Evolutionary conservation across 2,329 filamentous ascomycete genomes (phyloP).

Genomic region (Dissoconium aciculare): DNA sequence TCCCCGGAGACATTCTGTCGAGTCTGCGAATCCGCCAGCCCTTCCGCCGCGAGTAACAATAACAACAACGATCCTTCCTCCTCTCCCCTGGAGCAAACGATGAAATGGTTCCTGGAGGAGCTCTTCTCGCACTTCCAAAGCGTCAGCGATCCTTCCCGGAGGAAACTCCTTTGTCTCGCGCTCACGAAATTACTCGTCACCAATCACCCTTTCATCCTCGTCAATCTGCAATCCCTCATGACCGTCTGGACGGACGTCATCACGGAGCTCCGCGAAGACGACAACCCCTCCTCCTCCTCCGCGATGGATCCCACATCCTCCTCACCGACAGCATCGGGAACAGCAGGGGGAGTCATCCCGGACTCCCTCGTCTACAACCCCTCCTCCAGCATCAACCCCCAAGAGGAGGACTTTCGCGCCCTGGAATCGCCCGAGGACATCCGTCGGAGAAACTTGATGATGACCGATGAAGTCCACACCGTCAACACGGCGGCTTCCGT

Average conservation of each 20-base stretch:
- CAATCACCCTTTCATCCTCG: slow-evolving; percentile 32
- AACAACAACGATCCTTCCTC: too few relatives aligned
- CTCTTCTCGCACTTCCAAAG: slow-evolving; percentile 55
- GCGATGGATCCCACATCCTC: too few relatives aligned
- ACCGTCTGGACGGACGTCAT: slow-evolving; percentile 60
- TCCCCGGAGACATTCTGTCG: slow-evolving; percentile 54
- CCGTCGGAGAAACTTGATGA: slow-evolving; percentile 35
- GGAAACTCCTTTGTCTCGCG: slow-evolving; percentile 59
- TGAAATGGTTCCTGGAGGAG: slow-evolving; percentile 38
- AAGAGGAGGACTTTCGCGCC: neutral
- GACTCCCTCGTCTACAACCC: slow-evolving; percentile 29
- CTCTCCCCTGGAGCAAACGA: slow-evolving; percentile 23
- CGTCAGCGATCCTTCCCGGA: slow-evolving; percentile 48
- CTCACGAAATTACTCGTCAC: slow-evolving; percentile 58
- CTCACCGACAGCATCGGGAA: slow-evolving; percentile 7
- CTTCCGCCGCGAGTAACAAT: slow-evolving; percentile 5
- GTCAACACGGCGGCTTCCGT: slow-evolving; percentile 52
- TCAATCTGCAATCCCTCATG: slow-evolving; percentile 54
- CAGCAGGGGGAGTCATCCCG: slow-evolving; percentile 11
- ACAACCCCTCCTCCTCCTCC: too few relatives aligned
- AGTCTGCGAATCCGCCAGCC: slow-evolving; percentile 28
- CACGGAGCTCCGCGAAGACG: slow-evolving; percentile 46
- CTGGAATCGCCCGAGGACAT: slow-evolving; percentile 32
- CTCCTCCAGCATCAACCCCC: slow-evolving; percentile 8
- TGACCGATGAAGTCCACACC: slow-evolving; percentile 52